Conservation (phyloP, 1,284 basidiomycete species). For the Polyporus tsugae region DNA sequence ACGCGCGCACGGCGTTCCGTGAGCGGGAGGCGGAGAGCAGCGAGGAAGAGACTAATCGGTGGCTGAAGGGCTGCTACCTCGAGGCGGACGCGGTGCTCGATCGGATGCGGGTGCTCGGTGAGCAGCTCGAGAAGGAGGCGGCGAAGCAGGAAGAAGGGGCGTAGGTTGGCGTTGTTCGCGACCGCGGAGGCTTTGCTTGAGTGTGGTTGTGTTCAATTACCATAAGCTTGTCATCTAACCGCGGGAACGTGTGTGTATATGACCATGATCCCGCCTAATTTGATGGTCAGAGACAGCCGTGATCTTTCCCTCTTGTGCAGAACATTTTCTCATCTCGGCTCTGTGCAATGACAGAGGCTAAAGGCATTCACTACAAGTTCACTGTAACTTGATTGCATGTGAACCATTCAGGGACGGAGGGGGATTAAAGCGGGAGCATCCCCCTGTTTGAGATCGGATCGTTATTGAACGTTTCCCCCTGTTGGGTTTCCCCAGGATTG, state of each 20-base stretch:
- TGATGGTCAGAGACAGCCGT: background rate
- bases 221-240: background rate
- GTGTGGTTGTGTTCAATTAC: background rate
- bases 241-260: background rate
- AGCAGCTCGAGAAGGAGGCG: slow-evolving; percentile 9
- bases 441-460: background rate
- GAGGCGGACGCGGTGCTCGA: slow-evolving; percentile 84
- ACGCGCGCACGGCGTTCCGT: slow-evolving; percentile 85
- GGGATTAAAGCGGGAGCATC: background rate
- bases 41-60: slow-evolving; percentile 66
- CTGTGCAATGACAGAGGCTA: background rate
- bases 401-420: background rate
- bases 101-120: slow-evolving; percentile 49
- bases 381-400: background rate
- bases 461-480: background rate
- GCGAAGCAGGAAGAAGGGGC: background rate
- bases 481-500: background rate
- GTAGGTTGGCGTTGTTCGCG: background rate
- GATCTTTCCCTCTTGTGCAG: background rate
- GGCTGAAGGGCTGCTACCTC: slow-evolving; percentile 90
- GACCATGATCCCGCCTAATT: background rate
- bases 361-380: background rate
- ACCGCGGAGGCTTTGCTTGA: background rate
- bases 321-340: background rate
- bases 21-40: slow-evolving; percentile 35